Evolutionary conservation across 1,139 yeast genomes (phyloP), one percentile per base, ranked within the genome.

Genomic region (Spathaspora sp.): DNA sequence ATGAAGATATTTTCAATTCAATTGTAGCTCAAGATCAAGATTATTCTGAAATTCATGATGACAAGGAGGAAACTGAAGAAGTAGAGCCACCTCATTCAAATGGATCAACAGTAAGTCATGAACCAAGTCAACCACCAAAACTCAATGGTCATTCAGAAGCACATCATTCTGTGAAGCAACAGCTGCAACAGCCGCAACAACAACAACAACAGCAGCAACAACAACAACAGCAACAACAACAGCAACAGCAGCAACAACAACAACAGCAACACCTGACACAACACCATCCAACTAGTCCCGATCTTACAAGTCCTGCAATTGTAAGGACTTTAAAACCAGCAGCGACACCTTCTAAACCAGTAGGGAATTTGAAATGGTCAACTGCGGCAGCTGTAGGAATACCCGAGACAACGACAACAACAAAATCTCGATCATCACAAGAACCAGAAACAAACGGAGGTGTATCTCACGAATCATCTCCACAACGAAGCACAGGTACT

Each of bases 321-420:
- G 74, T 67, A 37, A 72, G 80, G 47, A 79, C 82, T 1, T 67
- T 84, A 47, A 83, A 82, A 60, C 89, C 89, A 2, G 89, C 89
- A 1, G 74, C 83, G 0, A 75, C 85, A 6, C 89, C 89, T 9
- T 69, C 81, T 9, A 80, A 80, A 51, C 87, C 88, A 1, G 76
- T 78, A 3, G 82, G 84, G 13, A 86, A 80, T 47, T 67, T 84
- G 52, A 83, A 84, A 55, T 85, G 91, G 80, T 79, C 93, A 0
- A 78, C 85, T 0, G 85, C 88, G 1, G 87, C 86, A 2, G 82
- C 84, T 5, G 62, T 47, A 8, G 56, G 54, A 8, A 44, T 48
- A 9, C 46, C 51, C 6, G 53, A 52, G n/a, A 40, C 39, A 7
- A 18, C 39, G 10, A 18, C 31, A 10, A 13, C 18, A 11, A 11